phyloP scores from a whole-genome alignment of 352 stramenopile genomes.

The Phytopythium sindhum region DNA sequence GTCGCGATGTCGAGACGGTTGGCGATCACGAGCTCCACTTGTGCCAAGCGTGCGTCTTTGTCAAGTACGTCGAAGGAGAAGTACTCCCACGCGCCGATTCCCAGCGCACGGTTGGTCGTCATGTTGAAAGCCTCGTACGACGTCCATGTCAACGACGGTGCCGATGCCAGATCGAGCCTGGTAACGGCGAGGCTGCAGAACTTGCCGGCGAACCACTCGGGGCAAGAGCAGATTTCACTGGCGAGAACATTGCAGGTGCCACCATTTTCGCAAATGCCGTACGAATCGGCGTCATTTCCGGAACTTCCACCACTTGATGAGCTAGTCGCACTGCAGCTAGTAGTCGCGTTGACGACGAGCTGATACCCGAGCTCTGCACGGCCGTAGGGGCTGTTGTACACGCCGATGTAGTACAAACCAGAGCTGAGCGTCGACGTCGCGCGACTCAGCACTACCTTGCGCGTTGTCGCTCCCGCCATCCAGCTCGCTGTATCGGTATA shows the following conservation, averaged over 20 bases:
- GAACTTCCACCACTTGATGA: constrained; percentile 5
- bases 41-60: constrained; percentile 28
- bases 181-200: constrained; percentile 42
- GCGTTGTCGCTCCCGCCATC: constrained; percentile 28
- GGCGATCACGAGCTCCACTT: constrained; percentile 44
- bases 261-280: constrained; percentile 42
- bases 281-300: constrained; percentile 8
- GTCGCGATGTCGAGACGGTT: constrained; percentile 40
- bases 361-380: constrained; percentile 38
- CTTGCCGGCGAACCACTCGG: constrained; percentile 23
- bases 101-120: constrained; percentile 21
- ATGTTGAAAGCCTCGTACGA: constrained; percentile 27
- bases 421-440: constrained; percentile 64
- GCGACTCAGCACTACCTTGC: constrained; percentile 57
- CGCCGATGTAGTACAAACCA: constrained; percentile 69
- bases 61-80: constrained; percentile 65
- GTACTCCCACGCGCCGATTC: constrained; percentile 53
- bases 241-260: constrained; percentile 46
- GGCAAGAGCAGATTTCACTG: constrained; percentile 50
- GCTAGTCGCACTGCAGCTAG: constrained; percentile 25
- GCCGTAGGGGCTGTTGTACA: constrained; percentile 74
- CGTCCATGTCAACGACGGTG: constrained; percentile 2
- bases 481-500: constrained; percentile 50
- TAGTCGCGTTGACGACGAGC: constrained; percentile 51
- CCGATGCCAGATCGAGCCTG: constrained; percentile 9